Evolutionary conservation across 352 stramenopile genomes (phyloP).

Genomic region (Phytophthora cajani): DNA sequence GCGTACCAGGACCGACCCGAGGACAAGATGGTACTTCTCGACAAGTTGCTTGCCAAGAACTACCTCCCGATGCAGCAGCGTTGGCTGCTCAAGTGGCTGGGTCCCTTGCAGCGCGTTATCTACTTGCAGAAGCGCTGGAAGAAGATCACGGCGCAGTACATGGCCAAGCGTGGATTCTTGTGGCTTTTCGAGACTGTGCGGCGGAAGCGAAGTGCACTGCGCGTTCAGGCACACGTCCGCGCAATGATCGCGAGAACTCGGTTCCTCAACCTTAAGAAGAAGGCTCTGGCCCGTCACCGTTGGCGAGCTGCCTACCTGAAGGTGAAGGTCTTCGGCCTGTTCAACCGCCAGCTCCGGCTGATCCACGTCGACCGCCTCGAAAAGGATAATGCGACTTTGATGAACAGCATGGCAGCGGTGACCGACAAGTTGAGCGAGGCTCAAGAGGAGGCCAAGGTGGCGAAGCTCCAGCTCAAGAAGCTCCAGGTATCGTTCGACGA

Average conservation of each 20-base stretch:
- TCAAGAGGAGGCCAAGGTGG: slow-evolving; percentile 51
- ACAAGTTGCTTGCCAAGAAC: slow-evolving; percentile 75
- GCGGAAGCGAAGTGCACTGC: slow-evolving; percentile 64
- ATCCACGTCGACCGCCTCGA: slow-evolving; percentile 83
- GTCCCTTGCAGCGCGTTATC: slow-evolving; percentile 79
- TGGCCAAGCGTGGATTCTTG: slow-evolving; percentile 82
- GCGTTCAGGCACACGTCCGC: slow-evolving; percentile 73
- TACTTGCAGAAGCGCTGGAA: slow-evolving; percentile 90
- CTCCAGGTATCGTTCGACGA: slow-evolving; percentile 64
- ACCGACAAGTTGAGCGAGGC: slow-evolving; percentile 47
- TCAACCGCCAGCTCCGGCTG: slow-evolving; percentile 60
- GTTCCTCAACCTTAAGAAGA: slow-evolving; percentile 70
- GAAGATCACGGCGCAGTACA: slow-evolving; percentile 75
- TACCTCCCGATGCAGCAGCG: slow-evolving; percentile 69
- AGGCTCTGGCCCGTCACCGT: slow-evolving; percentile 65
- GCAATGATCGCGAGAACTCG: slow-evolving; percentile 71
- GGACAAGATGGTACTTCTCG: slow-evolving; percentile 86
- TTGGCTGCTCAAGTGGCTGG: slow-evolving; percentile 88
- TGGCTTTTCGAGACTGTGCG: slow-evolving; percentile 76
- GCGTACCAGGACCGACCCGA: slow-evolving; percentile 78
- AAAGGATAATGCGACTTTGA: slow-evolving; percentile 63
- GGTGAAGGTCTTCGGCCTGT: slow-evolving; percentile 57
- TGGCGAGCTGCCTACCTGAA: slow-evolving; percentile 78
- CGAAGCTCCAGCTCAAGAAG: slow-evolving; percentile 62
- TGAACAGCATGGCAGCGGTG: slow-evolving; percentile 45